These are phyloP conservation scores for Actinomortierella ambigua DNA, from an alignment of 371 early-diverging fungal species.

Conservation along the genomic window DNA sequence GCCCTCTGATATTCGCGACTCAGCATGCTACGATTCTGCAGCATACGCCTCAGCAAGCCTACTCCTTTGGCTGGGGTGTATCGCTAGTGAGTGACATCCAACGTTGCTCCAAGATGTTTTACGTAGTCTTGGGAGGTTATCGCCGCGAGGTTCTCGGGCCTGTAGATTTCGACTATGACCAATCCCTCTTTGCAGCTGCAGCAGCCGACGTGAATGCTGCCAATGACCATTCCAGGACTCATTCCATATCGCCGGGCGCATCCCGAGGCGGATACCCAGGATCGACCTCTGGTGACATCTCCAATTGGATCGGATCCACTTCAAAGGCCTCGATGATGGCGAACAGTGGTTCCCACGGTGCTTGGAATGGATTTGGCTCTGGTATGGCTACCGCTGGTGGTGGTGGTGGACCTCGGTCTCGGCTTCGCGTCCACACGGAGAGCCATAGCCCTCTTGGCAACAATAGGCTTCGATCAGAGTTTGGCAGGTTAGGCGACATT, in stretches of 20 bases:
- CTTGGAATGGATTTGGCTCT: conserved; percentile 4
- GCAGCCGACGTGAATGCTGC: background rate
- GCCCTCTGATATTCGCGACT: conserved; percentile 38
- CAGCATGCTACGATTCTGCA: conserved; percentile 42
- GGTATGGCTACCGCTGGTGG: background rate
- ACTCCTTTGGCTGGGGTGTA: conserved; percentile 41
- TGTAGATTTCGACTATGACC: conserved; percentile 34
- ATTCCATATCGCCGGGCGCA: conserved; percentile 5
- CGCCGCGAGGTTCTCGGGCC: conserved; percentile 29
- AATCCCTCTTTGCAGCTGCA: background rate
- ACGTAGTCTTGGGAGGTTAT: conserved; percentile 41
- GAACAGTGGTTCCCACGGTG: conserved; percentile 5
- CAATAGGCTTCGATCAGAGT: background rate
- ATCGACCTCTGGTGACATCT: conserved; percentile 4
- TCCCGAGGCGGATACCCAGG: conserved; percentile 5
- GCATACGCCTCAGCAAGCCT: conserved; percentile 40
- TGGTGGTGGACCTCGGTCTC: too few relatives aligned
- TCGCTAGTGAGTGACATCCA: conserved; percentile 39
- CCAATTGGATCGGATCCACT: conserved; percentile 35
- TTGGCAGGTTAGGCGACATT: conserved; percentile 18
- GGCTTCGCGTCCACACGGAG: too few relatives aligned
- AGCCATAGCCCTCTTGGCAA: too few relatives aligned
- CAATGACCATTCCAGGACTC: too few relatives aligned
- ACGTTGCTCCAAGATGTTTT: conserved; percentile 43
- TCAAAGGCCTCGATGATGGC: conserved; percentile 1